Conservation (phyloP, 495 filamentous ascomycete genomes). For the Penicillium chermesinum region DNA sequence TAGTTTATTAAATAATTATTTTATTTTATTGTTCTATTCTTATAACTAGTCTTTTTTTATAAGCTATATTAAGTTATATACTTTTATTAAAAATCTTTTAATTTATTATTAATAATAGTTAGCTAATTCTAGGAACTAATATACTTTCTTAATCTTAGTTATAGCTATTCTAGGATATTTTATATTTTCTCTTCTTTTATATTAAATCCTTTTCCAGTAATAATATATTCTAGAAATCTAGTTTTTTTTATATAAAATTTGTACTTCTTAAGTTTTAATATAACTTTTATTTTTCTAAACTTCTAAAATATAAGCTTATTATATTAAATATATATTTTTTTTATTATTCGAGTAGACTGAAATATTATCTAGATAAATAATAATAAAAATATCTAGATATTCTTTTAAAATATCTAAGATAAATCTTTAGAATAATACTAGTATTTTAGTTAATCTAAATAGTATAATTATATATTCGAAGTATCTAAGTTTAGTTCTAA, state of each 20-base stretch:
- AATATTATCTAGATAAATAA: constrained; percentile 10
- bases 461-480: constrained; percentile 16
- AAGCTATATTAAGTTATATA: not conserved
- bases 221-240: constrained; percentile 1
- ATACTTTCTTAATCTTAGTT: constrained; percentile 2
- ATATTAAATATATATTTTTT: constrained; percentile 9
- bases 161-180: not conserved
- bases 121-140: not conserved
- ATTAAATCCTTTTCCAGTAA: constrained; percentile 3
- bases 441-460: constrained; percentile 15
- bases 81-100: not conserved
- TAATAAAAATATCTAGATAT: constrained; percentile 11
- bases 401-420: constrained; percentile 2
- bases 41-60: constrained; percentile 1
- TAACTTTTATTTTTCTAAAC: not conserved
- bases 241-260: constrained; percentile 1
- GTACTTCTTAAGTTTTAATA: not conserved
- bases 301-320: not conserved
- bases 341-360: constrained; percentile 10
- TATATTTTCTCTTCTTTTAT: constrained; percentile 1
- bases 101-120: constrained; percentile 1
- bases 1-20: not conserved
- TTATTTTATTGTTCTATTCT: constrained; percentile 1
- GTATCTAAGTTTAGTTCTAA: constrained; percentile 12
- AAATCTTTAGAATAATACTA: constrained; percentile 9